Base-by-base conservation (phyloP, 1,284 basidiomycete genomes). In the Ustilago vetiveriae region DNA sequence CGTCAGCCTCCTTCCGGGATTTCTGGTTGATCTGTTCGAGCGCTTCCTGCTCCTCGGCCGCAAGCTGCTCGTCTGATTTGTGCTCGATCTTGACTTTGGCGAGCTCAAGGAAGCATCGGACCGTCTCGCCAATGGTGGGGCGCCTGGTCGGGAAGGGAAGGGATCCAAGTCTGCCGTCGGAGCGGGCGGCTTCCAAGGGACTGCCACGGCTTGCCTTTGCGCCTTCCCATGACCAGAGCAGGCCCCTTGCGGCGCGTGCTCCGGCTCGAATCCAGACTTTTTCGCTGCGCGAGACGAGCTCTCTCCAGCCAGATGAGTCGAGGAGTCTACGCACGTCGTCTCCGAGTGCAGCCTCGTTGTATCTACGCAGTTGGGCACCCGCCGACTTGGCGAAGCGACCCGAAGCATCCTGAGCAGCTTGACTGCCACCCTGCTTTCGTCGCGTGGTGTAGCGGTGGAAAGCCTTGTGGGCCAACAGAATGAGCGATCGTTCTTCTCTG, bases 381-480 rank as follows among this genome's bases (percentile, higher is more conserved):
- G 94, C 94, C 82, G 92, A 95, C 78, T 93, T 92, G 0, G 96
- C 96, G 7, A 92, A 92, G 82, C 95, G 95, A 9, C 79, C 80
- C 3, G 92, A 87, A 54, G 94, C 92, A 82, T 99, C 96, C 76
- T 98, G 96, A 3, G 90, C 77, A 1, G 89, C 89, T 83, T 99
- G 96, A 0, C 92, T 90, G 0, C 96, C 96, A 82, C 96, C 96
- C 85, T 99, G 96, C 83, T 98, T 98, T 70, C 92, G 87, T 72
- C 96, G 91, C 35, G 96, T 98, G 0, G 96, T 99, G 82, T 99
- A 99, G 7, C 96, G 89, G 83, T 98, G 96, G 83, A 98, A 98
- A 0, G 96, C 98, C 84, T 98, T 98, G 81, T 96, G 92, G 60
- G 86, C 86, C 37, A 98, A 76, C 3, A 98, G 87, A 76, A 94